phyloP scores from a whole-genome alignment of 2,329 filamentous ascomycete genomes.

The Aspergillus bombycis region DNA sequence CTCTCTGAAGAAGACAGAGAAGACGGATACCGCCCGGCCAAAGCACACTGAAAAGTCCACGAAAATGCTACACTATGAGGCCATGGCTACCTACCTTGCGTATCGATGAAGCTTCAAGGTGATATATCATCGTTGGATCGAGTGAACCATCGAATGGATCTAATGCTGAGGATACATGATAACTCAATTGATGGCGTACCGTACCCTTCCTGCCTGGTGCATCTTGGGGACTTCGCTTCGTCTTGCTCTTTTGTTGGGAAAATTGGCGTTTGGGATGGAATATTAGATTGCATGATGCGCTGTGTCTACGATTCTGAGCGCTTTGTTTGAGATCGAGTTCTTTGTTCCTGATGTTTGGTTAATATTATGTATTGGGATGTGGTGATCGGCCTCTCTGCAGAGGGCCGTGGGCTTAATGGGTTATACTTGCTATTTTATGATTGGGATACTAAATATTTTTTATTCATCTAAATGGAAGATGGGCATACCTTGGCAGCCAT shows the following conservation, averaged over 20 bases:
- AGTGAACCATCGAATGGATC: neutral
- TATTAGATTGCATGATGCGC: neutral
- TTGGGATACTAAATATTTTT: neutral
- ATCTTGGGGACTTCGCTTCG: neutral
- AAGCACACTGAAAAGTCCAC: conserved; percentile 1
- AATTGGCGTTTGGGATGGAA: neutral
- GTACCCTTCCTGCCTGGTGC: neutral
- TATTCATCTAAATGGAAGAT: neutral
- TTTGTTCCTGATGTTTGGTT: neutral
- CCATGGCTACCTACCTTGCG: conserved; percentile 26
- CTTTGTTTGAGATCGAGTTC: neutral
- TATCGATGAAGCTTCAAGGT: conserved; percentile 21
- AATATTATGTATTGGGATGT: neutral
- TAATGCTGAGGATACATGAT: neutral
- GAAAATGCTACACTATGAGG: conserved; percentile 25
- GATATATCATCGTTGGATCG: neutral
- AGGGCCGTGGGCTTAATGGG: neutral
- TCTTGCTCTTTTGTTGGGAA: neutral
- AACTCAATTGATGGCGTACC: neutral
- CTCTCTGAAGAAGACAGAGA: conserved; percentile 3
- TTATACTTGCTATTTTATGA: neutral
- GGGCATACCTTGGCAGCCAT: neutral
- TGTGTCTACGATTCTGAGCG: neutral
- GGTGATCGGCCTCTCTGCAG: neutral
- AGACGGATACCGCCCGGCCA: neutral